phyloP scores from a whole-genome alignment of 805 yeast genomes.

The Phaffomyces opuntiae region DNA sequence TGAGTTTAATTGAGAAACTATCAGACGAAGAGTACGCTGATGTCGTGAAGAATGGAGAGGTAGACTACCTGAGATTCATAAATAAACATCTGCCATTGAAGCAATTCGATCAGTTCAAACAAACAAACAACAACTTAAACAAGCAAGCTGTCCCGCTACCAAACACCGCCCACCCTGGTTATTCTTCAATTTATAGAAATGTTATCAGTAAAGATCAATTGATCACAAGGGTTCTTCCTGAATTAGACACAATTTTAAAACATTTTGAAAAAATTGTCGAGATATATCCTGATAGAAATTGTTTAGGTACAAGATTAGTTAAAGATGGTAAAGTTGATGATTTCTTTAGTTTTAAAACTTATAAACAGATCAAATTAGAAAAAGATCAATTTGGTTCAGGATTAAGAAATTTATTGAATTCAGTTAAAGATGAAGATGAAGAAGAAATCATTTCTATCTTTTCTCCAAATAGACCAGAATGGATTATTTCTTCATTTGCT shows the following conservation, averaged over 20 bases:
- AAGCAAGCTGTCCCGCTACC: slow-evolving; percentile 8
- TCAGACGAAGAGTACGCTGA: not conserved
- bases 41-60: not conserved
- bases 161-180: slow-evolving; percentile 2
- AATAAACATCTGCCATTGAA: slow-evolving; percentile 2
- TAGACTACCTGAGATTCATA: not conserved
- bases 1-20: not conserved
- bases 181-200: slow-evolving; percentile 9
- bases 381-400: slow-evolving; percentile 50
- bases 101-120: slow-evolving; percentile 2
- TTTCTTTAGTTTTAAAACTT: slow-evolving; percentile 36
- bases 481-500: slow-evolving; percentile 61
- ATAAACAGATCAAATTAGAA: slow-evolving; percentile 29
- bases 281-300: slow-evolving; percentile 21
- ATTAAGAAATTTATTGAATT: slow-evolving; percentile 26
- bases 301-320: slow-evolving; percentile 30
- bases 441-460: slow-evolving; percentile 43
- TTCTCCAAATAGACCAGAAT: slow-evolving; percentile 53
- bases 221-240: slow-evolving; percentile 1
- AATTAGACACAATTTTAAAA: slow-evolving; percentile 5
- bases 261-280: slow-evolving; percentile 15
- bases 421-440: slow-evolving; percentile 9
- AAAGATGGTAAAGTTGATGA: slow-evolving; percentile 29
- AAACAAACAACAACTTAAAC: not conserved
- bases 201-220: not conserved